These are phyloP conservation scores for Mucor ambiguus DNA, from an alignment of 371 early-diverging fungal genomes.

Conservation along the genomic window DNA sequence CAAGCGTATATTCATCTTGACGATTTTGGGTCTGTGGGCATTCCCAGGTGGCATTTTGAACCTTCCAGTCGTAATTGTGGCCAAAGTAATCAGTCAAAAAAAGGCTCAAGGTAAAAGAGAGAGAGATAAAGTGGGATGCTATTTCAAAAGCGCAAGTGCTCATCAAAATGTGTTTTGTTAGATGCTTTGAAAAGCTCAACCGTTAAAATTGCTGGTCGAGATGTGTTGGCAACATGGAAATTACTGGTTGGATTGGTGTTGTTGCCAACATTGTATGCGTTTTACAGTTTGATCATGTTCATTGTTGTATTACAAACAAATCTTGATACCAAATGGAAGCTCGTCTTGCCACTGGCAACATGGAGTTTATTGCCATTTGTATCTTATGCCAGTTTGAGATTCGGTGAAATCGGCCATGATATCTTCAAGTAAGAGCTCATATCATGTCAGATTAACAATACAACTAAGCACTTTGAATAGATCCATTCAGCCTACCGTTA, in stretches of 20 bases:
- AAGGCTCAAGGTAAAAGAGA: slow-evolving; percentile 70
- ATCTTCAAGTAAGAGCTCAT: slow-evolving; percentile 55
- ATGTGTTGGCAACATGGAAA: slow-evolving; percentile 96
- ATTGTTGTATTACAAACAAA: slow-evolving; percentile 40
- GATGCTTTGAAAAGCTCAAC: slow-evolving; percentile 85
- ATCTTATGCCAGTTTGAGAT: slow-evolving; percentile 79
- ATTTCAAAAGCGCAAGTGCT: neutral
- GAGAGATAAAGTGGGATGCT: neutral
- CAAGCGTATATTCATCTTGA: slow-evolving; percentile 64
- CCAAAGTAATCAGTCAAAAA: slow-evolving; percentile 66
- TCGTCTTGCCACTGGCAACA: slow-evolving; percentile 46
- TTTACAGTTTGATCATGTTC: slow-evolving; percentile 67
- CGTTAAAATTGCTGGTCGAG: slow-evolving; percentile 91
- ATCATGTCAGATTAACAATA: neutral
- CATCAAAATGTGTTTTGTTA: slow-evolving; percentile 2
- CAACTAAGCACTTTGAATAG: slow-evolving; percentile 17
- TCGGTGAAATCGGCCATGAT: slow-evolving; percentile 86
- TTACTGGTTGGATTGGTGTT: slow-evolving; percentile 76
- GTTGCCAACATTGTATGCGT: slow-evolving; percentile 71
- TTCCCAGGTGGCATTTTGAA: slow-evolving; percentile 81
- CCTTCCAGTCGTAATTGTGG: slow-evolving; percentile 74
- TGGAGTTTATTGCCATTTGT: slow-evolving; percentile 65
- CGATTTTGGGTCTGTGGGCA: slow-evolving; percentile 68
- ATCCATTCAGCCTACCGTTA: slow-evolving; percentile 77
- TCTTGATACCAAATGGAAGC: slow-evolving; percentile 32